These are phyloP conservation scores for Choricystis sp. DNA, from an alignment of 139 green algal species.

Conservation along the genomic window DNA sequence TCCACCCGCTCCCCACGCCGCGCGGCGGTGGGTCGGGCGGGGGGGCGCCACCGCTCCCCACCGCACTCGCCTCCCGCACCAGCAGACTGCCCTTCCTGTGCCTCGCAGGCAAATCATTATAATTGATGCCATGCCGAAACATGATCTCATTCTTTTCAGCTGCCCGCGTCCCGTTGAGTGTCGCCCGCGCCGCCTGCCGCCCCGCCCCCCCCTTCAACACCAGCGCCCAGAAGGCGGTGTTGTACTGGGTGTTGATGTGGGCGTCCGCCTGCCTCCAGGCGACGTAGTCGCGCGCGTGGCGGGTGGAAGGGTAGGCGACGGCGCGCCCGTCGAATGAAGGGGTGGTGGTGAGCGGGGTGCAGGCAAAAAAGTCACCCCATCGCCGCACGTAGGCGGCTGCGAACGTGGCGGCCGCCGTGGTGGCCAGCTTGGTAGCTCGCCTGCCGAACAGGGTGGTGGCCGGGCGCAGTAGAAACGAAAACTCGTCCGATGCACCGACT, in stretches of 20 bases:
- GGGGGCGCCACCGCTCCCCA: neutral
- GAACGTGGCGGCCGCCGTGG: constrained; percentile 69
- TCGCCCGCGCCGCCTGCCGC: constrained; percentile 35
- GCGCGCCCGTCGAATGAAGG: constrained; percentile 80
- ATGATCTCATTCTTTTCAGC: constrained; percentile 85
- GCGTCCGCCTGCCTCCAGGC: constrained; percentile 83
- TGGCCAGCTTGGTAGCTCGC: constrained; percentile 67
- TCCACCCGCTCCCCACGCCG: neutral
- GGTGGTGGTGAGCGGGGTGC: constrained; percentile 30
- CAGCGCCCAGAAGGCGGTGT: constrained; percentile 87
- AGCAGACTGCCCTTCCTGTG: constrained; percentile 53
- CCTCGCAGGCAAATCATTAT: constrained; percentile 62
- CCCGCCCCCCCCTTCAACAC: constrained; percentile 45
- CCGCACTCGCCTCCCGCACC: neutral
- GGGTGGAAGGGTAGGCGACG: constrained; percentile 64
- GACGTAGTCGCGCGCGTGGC: constrained; percentile 71
- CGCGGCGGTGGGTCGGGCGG: neutral
- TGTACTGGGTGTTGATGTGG: constrained; percentile 97
- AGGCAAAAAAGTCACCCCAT: constrained; percentile 42
- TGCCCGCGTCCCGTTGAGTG: constrained; percentile 32
- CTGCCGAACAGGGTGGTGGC: constrained; percentile 16
- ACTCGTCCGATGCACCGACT: neutral
- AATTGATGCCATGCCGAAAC: constrained; percentile 83
- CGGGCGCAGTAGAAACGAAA: neutral
- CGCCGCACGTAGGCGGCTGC: constrained; percentile 59